Base-by-base conservation (phyloP, 306 rosid genomes). In the Vigna mungo region DNA sequence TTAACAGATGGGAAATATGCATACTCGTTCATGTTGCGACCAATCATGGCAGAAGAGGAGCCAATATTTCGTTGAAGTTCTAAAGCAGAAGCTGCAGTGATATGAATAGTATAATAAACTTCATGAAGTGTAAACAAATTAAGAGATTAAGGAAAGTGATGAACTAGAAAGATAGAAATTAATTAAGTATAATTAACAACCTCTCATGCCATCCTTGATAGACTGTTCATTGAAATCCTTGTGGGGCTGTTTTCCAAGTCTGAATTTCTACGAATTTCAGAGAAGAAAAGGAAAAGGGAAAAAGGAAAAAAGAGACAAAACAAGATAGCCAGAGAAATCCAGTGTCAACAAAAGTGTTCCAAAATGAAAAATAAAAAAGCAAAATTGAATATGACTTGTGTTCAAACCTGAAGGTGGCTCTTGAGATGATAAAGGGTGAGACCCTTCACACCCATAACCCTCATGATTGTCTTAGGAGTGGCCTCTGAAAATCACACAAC, bases 381-480 rank as follows among this genome's bases (percentile, higher is more conserved):
- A 74, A 43, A 62, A 56, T 20, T 54, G 61, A 55, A 55, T 30
- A 54, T 65, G 54, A 53, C 18, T 39, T 47, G 63, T 77, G 9
- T 41, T 20, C 78, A 85, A 79, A 95, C 99, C 99, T 96, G 99
- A 44, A 96, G 99, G 39, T 96, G 99, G 85, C 99, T 96, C 90
- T 96, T 96, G 79, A 96, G 96, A 85, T 96, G 99, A 91, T 96
- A 96, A 87, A 96, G 98, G 61, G 99, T 96, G n/a, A 96, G 98
- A 77, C 99, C 99, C 88, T 96, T 96, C 82, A 96, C 99, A 68
- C 99, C 96, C 99, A 96, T 96, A 34, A 92, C 99, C 84, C 99
- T 91, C 99, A 96, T 96, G 82, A 96, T 96, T 34, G 99, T 92
- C 84, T 96, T 96, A 1, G 99, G 99, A 23, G 99, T 96, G 10